These are phyloP conservation scores for Alternaria gansuensis DNA, from an alignment of 2,329 filamentous ascomycete species.

Conservation along the genomic window DNA sequence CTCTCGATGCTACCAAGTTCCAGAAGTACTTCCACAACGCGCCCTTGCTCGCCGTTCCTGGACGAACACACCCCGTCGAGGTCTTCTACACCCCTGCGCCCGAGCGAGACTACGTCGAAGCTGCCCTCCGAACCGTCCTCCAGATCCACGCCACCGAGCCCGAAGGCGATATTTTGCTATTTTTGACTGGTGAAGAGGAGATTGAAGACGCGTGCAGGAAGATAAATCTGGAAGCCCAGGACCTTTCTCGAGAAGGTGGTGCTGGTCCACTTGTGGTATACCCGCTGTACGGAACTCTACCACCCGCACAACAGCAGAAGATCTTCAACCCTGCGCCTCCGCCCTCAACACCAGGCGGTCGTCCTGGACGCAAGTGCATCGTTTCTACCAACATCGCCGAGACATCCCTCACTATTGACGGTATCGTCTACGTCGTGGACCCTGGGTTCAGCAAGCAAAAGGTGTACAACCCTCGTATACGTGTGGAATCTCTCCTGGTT, in stretches of 20 bases:
- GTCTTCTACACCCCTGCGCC: conserved; percentile 98
- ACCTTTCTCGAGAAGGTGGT: conserved; percentile 89
- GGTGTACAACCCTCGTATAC: conserved; percentile 96
- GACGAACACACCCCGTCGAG: conserved; percentile 94
- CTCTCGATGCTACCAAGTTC: conserved; percentile 96
- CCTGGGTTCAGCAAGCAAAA: conserved; percentile 99
- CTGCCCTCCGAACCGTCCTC: conserved; percentile 89
- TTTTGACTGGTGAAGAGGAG: conserved; percentile 97
- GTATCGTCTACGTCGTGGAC: conserved; percentile 99
- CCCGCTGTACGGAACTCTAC: conserved; percentile 91
- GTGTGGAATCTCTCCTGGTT: conserved; percentile 96
- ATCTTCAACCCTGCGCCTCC: conserved; percentile 92
- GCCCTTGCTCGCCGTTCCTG: conserved; percentile 90
- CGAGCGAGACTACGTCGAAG: conserved; percentile 96
- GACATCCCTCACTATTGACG: conserved; percentile 96
- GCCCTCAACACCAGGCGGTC: conserved; percentile 75
- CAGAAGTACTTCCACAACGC: conserved; percentile 97
- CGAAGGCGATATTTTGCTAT: conserved; percentile 92
- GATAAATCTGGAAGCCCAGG: conserved; percentile 88
- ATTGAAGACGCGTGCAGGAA: conserved; percentile 97
- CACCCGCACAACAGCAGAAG: conserved; percentile 89
- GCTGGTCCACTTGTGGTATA: conserved; percentile 90
- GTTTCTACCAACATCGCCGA: conserved; percentile 98
- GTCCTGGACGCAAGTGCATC: conserved; percentile 91
- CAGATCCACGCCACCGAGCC: conserved; percentile 95